Conservation (phyloP, 2,329 filamentous ascomycete species). For the Ophiostoma pallidulum region DNA sequence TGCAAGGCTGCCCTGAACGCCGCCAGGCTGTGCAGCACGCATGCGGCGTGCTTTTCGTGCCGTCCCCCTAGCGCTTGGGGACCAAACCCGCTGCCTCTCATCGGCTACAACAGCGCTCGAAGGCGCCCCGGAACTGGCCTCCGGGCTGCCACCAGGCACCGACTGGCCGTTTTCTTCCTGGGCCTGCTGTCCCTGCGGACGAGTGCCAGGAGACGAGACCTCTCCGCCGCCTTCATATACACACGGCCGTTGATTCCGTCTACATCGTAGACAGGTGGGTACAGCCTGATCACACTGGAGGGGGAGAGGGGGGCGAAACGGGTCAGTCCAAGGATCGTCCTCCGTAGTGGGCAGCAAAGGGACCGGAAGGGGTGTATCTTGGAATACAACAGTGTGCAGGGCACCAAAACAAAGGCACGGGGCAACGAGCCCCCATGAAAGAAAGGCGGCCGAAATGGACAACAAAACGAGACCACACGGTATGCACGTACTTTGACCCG, state of each 20-base stretch:
- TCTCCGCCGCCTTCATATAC: slow-evolving; percentile 11
- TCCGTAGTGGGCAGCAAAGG: neutral
- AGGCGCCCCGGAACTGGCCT: no score
- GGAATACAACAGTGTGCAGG: neutral
- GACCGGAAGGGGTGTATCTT: neutral
- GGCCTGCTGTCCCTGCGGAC: neutral
- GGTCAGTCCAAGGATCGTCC: neutral
- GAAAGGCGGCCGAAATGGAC: neutral
- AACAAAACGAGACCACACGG: neutral
- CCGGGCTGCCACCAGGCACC: no score
- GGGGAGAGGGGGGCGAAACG: neutral
- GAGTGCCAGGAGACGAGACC: no score
- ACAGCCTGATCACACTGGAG: slow-evolving; percentile 19
- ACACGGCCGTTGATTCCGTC: slow-evolving; percentile 16
- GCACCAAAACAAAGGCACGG: no score
- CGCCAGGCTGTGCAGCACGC: no score
- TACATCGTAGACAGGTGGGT: slow-evolving; percentile 17
- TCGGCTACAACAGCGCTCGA: no score
- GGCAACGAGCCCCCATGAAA: no score
- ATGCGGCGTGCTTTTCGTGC: no score
- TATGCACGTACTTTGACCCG: slow-evolving; percentile 18
- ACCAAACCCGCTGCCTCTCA: no score
- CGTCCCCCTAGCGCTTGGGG: no score
- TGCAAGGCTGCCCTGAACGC: no score
- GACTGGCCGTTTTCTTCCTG: neutral